Conservation (phyloP, 495 filamentous ascomycete species). For the Pseudotulostoma volvatum region DNA sequence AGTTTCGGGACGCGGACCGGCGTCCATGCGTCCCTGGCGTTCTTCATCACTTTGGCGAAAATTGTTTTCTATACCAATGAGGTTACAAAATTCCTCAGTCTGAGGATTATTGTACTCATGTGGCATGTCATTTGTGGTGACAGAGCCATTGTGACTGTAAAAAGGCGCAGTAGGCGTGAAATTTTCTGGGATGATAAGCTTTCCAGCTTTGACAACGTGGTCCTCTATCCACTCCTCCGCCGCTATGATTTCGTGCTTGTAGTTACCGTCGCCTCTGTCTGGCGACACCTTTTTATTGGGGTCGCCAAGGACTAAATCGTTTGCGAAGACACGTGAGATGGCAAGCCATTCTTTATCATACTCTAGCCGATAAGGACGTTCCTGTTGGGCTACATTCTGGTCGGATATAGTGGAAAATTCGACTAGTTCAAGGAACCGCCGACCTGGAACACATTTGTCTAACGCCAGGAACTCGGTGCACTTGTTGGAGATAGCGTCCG, state of each 20-base stretch:
- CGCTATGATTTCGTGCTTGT: slow-evolving; percentile 42
- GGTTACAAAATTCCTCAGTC: slow-evolving; percentile 57
- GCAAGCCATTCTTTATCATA: slow-evolving; percentile 95
- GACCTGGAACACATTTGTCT: slow-evolving; percentile 66
- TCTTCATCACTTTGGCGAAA: slow-evolving; percentile 60
- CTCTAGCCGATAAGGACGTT: slow-evolving; percentile 33
- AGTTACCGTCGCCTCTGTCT: slow-evolving; percentile 47
- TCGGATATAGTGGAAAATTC: slow-evolving; percentile 34
- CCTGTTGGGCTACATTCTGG: slow-evolving; percentile 4
- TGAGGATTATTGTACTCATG: slow-evolving; percentile 71
- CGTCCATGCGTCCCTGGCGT: slow-evolving; percentile 30
- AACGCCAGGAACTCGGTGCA: slow-evolving; percentile 75
- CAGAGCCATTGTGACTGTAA: slow-evolving; percentile 31
- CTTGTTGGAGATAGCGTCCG: slow-evolving; percentile 47
- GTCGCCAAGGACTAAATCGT: slow-evolving; percentile 42
- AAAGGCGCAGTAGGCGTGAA: slow-evolving; percentile 62
- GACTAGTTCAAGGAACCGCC: slow-evolving; percentile 68
- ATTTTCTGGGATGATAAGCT: slow-evolving; percentile 52
- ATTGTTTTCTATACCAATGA: slow-evolving; percentile 60
- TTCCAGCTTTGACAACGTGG: slow-evolving; percentile 42
- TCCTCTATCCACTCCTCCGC: slow-evolving; percentile 63
- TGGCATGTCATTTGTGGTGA: slow-evolving; percentile 34
- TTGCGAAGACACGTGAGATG: slow-evolving; percentile 66
- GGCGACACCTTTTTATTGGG: slow-evolving; percentile 25
- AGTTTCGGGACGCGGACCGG: slow-evolving; percentile 15